These are phyloP conservation scores for Candida insectorum DNA, from an alignment of 805 yeast genomes.

Conservation along the genomic window DNA sequence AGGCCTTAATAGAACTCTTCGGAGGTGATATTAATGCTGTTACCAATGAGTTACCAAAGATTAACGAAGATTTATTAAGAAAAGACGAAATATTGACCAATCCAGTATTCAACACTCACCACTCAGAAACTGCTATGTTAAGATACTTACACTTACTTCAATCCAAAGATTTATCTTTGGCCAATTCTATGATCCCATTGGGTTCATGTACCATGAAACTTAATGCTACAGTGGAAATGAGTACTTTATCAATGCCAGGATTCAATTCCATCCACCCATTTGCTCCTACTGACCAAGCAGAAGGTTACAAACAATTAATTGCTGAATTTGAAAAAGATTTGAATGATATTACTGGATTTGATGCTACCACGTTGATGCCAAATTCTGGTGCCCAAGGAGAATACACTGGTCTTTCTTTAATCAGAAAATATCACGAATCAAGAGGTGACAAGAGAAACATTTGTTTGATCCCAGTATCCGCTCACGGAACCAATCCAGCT, in stretches of 20 bases:
- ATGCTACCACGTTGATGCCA: slow-evolving; percentile 88
- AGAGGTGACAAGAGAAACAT: slow-evolving; percentile 77
- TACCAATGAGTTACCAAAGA: slow-evolving; percentile 10
- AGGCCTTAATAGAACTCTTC: slow-evolving; percentile 32
- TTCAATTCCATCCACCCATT: slow-evolving; percentile 89
- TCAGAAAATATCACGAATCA: slow-evolving; percentile 69
- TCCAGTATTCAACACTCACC: slow-evolving; percentile 81
- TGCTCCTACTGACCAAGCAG: slow-evolving; percentile 85
- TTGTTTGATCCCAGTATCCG: slow-evolving; percentile 93
- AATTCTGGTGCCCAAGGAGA: slow-evolving; percentile 99
- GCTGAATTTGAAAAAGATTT: slow-evolving; percentile 77
- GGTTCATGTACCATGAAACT: slow-evolving; percentile 99
- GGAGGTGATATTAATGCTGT: slow-evolving; percentile 10
- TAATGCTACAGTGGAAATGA: slow-evolving; percentile 93
- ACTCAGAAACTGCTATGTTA: slow-evolving; percentile 92
- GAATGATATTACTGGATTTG: slow-evolving; percentile 90
- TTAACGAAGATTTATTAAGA: slow-evolving; percentile 51
- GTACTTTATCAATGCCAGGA: slow-evolving; percentile 92
- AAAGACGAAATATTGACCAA: slow-evolving; percentile 61
- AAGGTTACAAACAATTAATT: slow-evolving; percentile 77
- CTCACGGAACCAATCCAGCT: slow-evolving; percentile 99
- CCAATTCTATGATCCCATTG: slow-evolving; percentile 94
- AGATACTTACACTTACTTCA: slow-evolving; percentile 86
- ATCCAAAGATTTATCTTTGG: slow-evolving; percentile 82
- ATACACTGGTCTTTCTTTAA: slow-evolving; percentile 87